A percentile compares a stretch with the other conserved stretches of the same genome.
These are phyloP conservation scores for Kokia cookei DNA, from an alignment of 441 rosid species.

Conservation along the genomic window DNA sequence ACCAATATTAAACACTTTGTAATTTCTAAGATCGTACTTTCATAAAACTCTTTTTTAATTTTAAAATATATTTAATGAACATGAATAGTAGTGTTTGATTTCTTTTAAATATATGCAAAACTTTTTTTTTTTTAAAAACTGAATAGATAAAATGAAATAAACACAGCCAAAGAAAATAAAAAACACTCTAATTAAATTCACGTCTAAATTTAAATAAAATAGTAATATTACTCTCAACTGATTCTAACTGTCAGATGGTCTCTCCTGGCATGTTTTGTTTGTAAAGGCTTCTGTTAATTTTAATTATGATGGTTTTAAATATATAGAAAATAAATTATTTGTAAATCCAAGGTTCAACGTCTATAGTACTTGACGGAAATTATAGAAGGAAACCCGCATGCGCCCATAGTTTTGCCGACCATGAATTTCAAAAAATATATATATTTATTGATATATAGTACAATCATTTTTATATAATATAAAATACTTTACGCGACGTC, in stretches of 20 bases:
- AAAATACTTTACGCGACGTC: background rate
- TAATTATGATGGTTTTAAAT: background rate
- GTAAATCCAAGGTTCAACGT: conserved; percentile 4
- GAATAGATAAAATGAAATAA: no score
- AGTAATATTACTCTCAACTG: background rate
- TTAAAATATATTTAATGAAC: no score
- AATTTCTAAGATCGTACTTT: no score
- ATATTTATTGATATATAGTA: background rate
- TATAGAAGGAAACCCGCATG: conserved; percentile 6
- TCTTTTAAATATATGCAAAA: no score
- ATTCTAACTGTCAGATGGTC: conserved; percentile 9
- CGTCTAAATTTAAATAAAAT: background rate
- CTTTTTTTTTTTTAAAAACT: no score
- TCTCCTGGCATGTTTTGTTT: background rate
- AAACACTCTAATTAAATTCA: background rate
- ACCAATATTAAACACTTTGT: no score
- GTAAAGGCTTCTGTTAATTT: background rate
- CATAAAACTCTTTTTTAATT: no score
- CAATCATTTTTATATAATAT: background rate
- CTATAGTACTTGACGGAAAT: background rate
- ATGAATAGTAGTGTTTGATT: no score
- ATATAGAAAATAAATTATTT: background rate
- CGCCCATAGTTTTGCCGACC: conserved; percentile 35
- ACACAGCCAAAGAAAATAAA: background rate
- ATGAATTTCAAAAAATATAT: background rate